phyloP scores from a whole-genome alignment of 108 stramenopile genomes.

The Fragilaria crotonensis region DNA sequence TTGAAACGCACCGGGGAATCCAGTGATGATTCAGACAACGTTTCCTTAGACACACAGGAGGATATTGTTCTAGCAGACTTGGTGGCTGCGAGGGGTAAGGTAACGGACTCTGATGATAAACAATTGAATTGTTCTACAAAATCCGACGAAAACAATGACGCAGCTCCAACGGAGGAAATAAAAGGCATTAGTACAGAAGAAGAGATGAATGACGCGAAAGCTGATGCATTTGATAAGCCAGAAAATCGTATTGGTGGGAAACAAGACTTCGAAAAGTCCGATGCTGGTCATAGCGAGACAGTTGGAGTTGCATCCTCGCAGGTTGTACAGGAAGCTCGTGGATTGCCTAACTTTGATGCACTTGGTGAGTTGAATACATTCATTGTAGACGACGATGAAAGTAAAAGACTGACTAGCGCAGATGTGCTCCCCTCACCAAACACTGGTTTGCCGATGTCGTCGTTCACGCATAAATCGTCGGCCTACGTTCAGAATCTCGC shows the following conservation, averaged over 20 bases:
- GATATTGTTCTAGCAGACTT: no score
- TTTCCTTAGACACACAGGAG: no score
- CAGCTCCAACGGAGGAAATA: no score
- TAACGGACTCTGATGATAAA: no score
- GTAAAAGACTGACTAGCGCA: neutral
- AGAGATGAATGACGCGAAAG: neutral
- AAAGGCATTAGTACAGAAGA: no score
- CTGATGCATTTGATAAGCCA: neutral
- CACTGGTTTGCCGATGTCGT: no score
- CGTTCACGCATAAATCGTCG: slow-evolving; percentile 33
- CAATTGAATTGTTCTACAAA: no score
- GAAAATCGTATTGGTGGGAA: neutral
- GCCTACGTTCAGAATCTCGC: slow-evolving; percentile 78
- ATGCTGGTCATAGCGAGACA: neutral
- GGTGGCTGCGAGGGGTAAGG: neutral
- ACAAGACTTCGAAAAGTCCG: neutral
- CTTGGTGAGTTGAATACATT: neutral
- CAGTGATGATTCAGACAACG: neutral
- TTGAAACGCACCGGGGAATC: no score
- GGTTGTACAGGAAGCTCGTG: neutral
- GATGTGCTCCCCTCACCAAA: neutral
- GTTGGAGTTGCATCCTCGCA: neutral
- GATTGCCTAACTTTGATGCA: no score
- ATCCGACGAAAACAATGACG: no score
- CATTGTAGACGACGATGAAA: no score